Percentiles rank a stretch among this genome's conserved stretches.
Conservation (phyloP, 306 rosid genomes). For the Citrullus amarus region DNA sequence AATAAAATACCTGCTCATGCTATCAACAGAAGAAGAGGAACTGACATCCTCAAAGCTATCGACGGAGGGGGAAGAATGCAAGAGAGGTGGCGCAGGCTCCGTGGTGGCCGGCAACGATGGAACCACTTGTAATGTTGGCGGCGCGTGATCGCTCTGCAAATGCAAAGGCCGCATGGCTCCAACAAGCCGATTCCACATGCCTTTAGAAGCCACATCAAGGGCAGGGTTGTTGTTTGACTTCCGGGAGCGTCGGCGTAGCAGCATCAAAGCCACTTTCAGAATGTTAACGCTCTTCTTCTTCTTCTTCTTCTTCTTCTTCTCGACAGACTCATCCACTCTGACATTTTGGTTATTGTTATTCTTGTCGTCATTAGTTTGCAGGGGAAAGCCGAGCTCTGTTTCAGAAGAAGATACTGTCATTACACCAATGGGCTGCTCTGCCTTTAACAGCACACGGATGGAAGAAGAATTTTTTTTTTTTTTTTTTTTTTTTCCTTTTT, state of each 20-base stretch:
- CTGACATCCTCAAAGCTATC: constrained; percentile 1
- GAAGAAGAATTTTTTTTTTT: neutral
- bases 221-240: neutral
- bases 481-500: neutral
- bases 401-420: neutral
- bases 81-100: too few relatives aligned
- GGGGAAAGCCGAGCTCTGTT: too few relatives aligned
- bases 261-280: neutral
- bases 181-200: constrained; percentile 28
- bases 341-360: too few relatives aligned
- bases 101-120: too few relatives aligned
- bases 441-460: neutral
- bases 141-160: constrained; percentile 24
- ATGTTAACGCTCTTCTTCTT: neutral
- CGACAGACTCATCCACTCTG: too few relatives aligned
- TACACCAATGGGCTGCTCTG: neutral
- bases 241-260: neutral
- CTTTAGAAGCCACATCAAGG: neutral
- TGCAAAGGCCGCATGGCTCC: constrained; percentile 56
- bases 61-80: neutral
- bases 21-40: neutral
- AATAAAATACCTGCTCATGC: neutral
- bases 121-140: neutral
- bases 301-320: neutral
- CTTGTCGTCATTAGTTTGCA: too few relatives aligned